Evolutionary conservation across 2,329 filamentous ascomycete species (phyloP).

Genomic region (Zymoseptoria ardabiliae): DNA sequence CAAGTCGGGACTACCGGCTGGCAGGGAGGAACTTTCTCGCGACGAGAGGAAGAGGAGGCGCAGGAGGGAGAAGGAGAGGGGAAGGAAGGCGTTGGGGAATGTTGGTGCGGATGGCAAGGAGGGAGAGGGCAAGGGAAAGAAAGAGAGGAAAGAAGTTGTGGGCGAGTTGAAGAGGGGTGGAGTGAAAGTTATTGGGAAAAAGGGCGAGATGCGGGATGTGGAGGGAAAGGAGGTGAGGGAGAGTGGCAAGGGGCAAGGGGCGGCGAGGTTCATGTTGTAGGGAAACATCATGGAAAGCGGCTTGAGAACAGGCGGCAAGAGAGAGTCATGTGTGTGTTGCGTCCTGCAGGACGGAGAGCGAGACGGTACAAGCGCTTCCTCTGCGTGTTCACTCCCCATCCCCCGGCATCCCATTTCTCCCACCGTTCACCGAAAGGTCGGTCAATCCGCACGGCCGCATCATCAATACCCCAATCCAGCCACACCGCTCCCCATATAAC

Average conservation of each 20-base stretch:
- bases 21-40: slow-evolving; percentile 76
- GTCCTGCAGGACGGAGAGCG: too few relatives aligned
- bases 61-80: slow-evolving; percentile 72
- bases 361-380: too few relatives aligned
- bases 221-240: slow-evolving; percentile 64
- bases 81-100: slow-evolving; percentile 58
- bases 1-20: slow-evolving; percentile 69
- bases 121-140: slow-evolving; percentile 36
- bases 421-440: too few relatives aligned
- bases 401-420: too few relatives aligned
- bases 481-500: too few relatives aligned
- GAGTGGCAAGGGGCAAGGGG: slow-evolving; percentile 19
- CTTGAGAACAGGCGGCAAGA: too few relatives aligned
- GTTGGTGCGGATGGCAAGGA: slow-evolving; percentile 32
- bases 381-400: too few relatives aligned
- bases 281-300: too few relatives aligned
- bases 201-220: slow-evolving; percentile 76
- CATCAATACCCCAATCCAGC: too few relatives aligned
- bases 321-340: too few relatives aligned
- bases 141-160: slow-evolving; percentile 52
- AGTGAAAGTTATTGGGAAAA: slow-evolving; percentile 86
- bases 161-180: slow-evolving; percentile 72
- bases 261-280: slow-evolving; percentile 27
- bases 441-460: too few relatives aligned
- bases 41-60: slow-evolving; percentile 71